Base-by-base conservation (phyloP, 1,139 yeast species). In the Hyphopichia buzzinii region DNA sequence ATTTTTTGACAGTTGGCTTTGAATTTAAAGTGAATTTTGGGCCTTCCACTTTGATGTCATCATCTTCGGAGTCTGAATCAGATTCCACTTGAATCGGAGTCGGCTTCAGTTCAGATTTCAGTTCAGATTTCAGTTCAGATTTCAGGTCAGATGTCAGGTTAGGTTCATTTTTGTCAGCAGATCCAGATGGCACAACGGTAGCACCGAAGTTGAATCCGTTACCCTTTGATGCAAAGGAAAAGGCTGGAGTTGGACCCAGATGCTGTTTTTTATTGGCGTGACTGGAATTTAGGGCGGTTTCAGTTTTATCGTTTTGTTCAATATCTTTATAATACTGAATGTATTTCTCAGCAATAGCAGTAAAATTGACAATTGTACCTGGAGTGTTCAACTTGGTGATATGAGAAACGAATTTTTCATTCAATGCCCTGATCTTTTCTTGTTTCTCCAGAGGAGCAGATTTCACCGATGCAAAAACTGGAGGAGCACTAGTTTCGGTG, bases 381-480 rank as follows among this genome's bases (percentile, higher is more conserved):
- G 64, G 60, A 1, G 52, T 48, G 31, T 71, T 57, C 19, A 74
- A 63, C 25, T 64, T 60, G 25, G 63, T 62, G 32, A 88, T 56
- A 22, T 78, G 66, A 15, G 69, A 68, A 21, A 77, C 61, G 47
- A 88, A 84, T 41, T 73, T 78, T 17, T 77, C 74, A 55, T 87
- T 87, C 53, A 88, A 69, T 1, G 95, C 95, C 49, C 72, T 77
- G 26, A 81, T 55, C 49, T 79, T 77, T 12, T 59, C 63, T 29
- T 64, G 54, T 37, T 52, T 59, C 21, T 61, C 14, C 31, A 37
- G 13, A 8, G 36, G 25, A 12, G 33, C 22, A 11, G 44, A 34
- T 22, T 34, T 22, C 4, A 29, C 25, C 19, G 34, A 14, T 26
- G 40, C 30, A 8, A 38, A 13, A 13, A 37, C 23, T 17, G 34